Base-by-base conservation (phyloP, 192 early-diverging fungal species). In the Radiomyces spectabilis region DNA sequence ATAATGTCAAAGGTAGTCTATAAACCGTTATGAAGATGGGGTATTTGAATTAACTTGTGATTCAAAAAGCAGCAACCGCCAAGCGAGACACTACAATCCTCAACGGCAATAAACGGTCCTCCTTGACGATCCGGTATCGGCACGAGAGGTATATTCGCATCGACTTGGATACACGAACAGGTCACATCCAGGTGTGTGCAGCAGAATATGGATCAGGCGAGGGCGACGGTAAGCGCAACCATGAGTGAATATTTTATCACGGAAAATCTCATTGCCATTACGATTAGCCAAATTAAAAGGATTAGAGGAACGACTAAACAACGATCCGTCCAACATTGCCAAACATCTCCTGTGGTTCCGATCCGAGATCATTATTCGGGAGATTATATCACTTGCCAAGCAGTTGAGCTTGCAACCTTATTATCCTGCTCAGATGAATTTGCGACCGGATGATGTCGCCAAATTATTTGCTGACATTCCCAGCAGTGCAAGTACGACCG, bases 111-210 rank as follows among this genome's bases (percentile, higher is more conserved):
- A n/a, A n/a, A n/a, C n/a, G n/a, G n/a, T n/a, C n/a, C n/a, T 27
- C 67, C 4, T 22, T 78, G 18, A 42, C 72, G 18, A 65, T 78
- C 29, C 64, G 69, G 22, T 57, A 72, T 47, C 62, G 73, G 34
- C 64, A 65, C 27, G 63, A 78, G 18, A 63, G 70, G 9, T 78
- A 66, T 60, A 62, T 78, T 25, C 58, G 68, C 41, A 72, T 78
- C 30, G 61, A 66, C 5, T 60, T 74, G 5, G 76, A 78, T 51
- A 56, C 68, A 32, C 70, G 76, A 12, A 70, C 73, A 18, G 76
- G 76, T 8, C 67, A 57, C 16, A 57, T 78, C 24, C 68, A 68
- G 12, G 69, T 66, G 3, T 63, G 57, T 10, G 76, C 74, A 34
- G 59, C 71, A 26, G 72, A 72, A 24, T 65, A 59, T 12, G 61